Base-by-base conservation (phyloP, 1,139 yeast genomes). In the Yamadazyma sp. region DNA sequence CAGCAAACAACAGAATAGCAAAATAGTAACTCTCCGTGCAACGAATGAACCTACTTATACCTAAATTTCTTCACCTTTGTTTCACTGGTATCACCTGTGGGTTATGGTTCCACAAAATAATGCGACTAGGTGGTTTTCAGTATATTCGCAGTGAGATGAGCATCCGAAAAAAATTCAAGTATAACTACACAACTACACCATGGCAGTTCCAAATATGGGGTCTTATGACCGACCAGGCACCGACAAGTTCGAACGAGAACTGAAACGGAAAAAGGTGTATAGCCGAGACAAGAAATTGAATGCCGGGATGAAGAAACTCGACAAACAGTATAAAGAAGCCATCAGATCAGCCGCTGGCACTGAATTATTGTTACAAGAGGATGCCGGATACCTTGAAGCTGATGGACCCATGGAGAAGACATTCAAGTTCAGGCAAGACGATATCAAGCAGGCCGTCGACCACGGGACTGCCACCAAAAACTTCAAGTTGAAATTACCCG, bases 381-480 rank as follows among this genome's bases (percentile, higher is more conserved):
- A 85, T 31, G 77, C 73, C 3, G 98, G 98, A 34, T 85, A 72
- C 51, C 64, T 94, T 48, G 98, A 92, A 58, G 88, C 96, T 3
- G 98, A 94, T 50, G 86, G 82, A 3, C 45, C 46, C 12, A 82
- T 92, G 88, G 99, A 94, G 62, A 82, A 79, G 57, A 92, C 98
- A 0, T 88, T 70, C 66, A 87, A 86, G 61, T 86, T 87, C 52
- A 77, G 75, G 31, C 99, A 94, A 59, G 76, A 76, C 27, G 97
- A 92, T 38, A 82, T 94, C 31, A 76, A 67, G 25, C 73, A 76
- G 24, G 82, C 78, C n/a, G 97, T 92, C 8, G 98, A 92, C 61
- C 70, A 75, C 22, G 64, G 82, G 10, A 88, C 96, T 0, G 77
- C 82, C 6, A 76, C 74, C 48, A 89, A 90, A 60, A 80, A 83